phyloP scores from a whole-genome alignment of 1,139 yeast genomes.

The Hemisphaericaspora xylofermentans region DNA sequence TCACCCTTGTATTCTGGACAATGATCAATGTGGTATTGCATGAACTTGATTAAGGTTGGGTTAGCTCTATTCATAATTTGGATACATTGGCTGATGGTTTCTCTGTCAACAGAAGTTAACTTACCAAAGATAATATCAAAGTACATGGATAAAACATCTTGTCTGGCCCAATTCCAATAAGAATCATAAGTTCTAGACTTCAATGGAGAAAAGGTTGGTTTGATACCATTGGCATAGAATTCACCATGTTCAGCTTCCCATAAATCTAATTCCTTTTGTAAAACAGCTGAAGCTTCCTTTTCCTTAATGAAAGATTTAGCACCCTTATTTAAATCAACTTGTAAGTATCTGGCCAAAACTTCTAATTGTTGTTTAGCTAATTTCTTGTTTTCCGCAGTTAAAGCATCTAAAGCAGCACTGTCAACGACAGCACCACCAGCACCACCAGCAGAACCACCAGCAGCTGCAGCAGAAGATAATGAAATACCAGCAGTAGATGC shows the following conservation, averaged over 20 bases:
- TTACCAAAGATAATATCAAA: slow-evolving; percentile 95
- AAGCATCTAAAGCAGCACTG: slow-evolving; percentile 93
- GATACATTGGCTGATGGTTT: slow-evolving; percentile 93
- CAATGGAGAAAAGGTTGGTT: slow-evolving; percentile 85
- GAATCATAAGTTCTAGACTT: slow-evolving; percentile 97
- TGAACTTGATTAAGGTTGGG: slow-evolving; percentile 88
- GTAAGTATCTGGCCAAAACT: slow-evolving; percentile 90
- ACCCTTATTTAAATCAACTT: slow-evolving; percentile 87
- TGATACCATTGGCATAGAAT: slow-evolving; percentile 86
- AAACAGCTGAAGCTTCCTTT: slow-evolving; percentile 78
- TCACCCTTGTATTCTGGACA: slow-evolving; percentile 89
- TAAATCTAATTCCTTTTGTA: slow-evolving; percentile 88
- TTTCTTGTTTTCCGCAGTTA: slow-evolving; percentile 84
- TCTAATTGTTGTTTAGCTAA: slow-evolving; percentile 95
- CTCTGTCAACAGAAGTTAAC: slow-evolving; percentile 86
- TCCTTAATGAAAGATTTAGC: slow-evolving; percentile 84
- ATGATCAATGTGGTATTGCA: slow-evolving; percentile 96
- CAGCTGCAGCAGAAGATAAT: slow-evolving; percentile 63
- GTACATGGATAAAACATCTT: slow-evolving; percentile 90
- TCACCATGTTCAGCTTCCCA: slow-evolving; percentile 97
- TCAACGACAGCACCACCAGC: slow-evolving; percentile 90
- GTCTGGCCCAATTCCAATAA: slow-evolving; percentile 99
- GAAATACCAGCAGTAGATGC: slow-evolving; percentile 81
- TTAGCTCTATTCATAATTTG: slow-evolving; percentile 97
- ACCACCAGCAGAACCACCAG: slow-evolving; percentile 49